Base-by-base conservation (phyloP, 495 filamentous ascomycete genomes). In the Penicillium soppii region DNA sequence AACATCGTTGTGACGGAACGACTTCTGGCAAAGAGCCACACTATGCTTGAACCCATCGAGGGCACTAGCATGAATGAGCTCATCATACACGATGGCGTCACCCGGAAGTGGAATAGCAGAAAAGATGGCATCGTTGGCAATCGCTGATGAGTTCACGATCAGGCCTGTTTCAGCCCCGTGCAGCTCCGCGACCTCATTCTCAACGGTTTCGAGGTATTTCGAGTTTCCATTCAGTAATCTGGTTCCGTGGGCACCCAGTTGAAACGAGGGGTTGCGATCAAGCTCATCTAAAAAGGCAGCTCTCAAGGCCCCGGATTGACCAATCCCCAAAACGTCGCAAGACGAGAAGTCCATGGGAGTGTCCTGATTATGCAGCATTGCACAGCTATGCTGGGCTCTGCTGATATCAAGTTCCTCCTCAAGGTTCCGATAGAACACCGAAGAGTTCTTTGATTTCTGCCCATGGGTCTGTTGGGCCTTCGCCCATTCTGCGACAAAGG, bases 131-230 rank as follows among this genome's bases (percentile, higher is more conserved):
- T 74, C 69, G 57, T 88, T 88, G 7, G 84, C 86, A 56, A 87
- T 83, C 59, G 77, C 86, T 9, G 82, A 85, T 4, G 83, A 86
- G 54, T 82, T 85, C 59, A 84, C 85, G 8, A 89, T 67, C 26
- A 88, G 60, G 0, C 70, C 84, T 1, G 77, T 61, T 7, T 66
- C 59, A 0, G 82, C 82, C 8, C 66, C 50, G 52, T 88, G 83
- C 56, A 86, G 85, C 0, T 48, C 33, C 0, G 86, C 81, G 41
- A 88, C 80, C 7, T 67, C 65, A 0, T 49, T 30, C 56, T 88
- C 86, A 4, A 88, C 67, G 0, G 59, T 44, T 50, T 83, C 78
- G 1, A 76, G 74, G 48, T 80, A 81, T 20, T 44, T 32, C 7
- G 38, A 26, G 36, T 36, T 52, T 22, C 50, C 50, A 2, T 45